These are phyloP conservation scores for Neurospora sp. DNA, from an alignment of 495 filamentous ascomycete genomes.

Conservation along the genomic window DNA sequence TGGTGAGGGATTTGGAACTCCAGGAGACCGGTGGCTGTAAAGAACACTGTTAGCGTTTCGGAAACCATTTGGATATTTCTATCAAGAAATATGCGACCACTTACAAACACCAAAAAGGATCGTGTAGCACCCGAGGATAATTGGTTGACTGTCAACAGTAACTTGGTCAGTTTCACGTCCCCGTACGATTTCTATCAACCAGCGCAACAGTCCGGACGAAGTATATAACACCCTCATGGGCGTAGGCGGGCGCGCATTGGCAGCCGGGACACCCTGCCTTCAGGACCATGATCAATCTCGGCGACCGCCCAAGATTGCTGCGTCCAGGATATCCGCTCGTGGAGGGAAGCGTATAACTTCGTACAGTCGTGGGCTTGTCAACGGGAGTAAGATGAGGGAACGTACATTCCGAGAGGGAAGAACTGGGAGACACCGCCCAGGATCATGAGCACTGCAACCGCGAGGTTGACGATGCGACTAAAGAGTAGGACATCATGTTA, in stretches of 20 bases:
- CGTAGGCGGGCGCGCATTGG: background rate
- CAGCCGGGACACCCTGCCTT: background rate
- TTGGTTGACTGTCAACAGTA: constrained; percentile 39
- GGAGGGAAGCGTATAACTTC: background rate
- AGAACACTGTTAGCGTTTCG: background rate
- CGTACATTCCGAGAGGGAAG: constrained; percentile 52
- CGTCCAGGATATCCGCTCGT: background rate
- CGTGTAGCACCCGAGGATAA: constrained; percentile 77
- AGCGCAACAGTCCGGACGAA: background rate
- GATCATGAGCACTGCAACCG: constrained; percentile 77
- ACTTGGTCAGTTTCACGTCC: constrained; percentile 1
- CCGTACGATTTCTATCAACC: background rate
- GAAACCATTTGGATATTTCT: background rate
- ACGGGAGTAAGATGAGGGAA: constrained; percentile 4
- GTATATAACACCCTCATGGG: background rate
- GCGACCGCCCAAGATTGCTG: background rate
- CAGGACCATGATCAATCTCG: background rate
- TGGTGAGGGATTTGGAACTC: constrained; percentile 96
- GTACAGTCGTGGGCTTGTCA: constrained; percentile 8
- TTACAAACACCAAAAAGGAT: constrained; percentile 83
- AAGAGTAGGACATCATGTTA: constrained; percentile 8
- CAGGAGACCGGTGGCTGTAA: constrained; percentile 50
- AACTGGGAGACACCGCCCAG: constrained; percentile 86
- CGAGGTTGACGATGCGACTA: constrained; percentile 91
- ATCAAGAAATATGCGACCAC: constrained; percentile 13